phyloP scores from a whole-genome alignment of 805 yeast species.

The Candida namnaoensis region DNA sequence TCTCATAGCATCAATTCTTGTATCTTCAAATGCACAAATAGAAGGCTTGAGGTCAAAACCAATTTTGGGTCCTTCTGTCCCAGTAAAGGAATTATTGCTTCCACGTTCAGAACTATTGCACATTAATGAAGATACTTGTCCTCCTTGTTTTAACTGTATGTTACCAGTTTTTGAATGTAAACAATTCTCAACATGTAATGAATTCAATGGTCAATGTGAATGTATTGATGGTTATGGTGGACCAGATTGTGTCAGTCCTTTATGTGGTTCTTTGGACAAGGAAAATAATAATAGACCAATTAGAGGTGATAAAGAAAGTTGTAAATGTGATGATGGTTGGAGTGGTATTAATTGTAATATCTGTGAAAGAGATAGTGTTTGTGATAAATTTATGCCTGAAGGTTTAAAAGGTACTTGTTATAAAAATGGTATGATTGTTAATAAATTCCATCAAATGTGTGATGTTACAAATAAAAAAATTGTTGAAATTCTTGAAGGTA shows the following conservation, averaged over 20 bases:
- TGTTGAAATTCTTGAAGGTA: conserved; percentile 68
- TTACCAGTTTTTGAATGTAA: conserved; percentile 84
- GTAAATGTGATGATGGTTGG: conserved; percentile 86
- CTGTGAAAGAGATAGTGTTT: conserved; percentile 64
- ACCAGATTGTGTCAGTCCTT: conserved; percentile 79
- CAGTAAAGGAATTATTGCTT: neutral
- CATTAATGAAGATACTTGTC: conserved; percentile 41
- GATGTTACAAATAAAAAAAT: conserved; percentile 89
- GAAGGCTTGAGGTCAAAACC: too few relatives aligned
- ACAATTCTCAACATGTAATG: conserved; percentile 85
- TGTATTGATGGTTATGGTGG: conserved; percentile 94
- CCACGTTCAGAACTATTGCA: neutral
- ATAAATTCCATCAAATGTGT: conserved; percentile 82
- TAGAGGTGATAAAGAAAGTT: conserved; percentile 38
- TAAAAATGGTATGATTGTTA: conserved; percentile 73
- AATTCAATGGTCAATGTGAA: conserved; percentile 84
- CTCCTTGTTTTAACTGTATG: conserved; percentile 94
- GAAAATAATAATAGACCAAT: conserved; percentile 57
- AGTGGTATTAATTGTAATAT: conserved; percentile 88
- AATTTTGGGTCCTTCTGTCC: neutral
- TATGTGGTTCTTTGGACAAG: conserved; percentile 73
- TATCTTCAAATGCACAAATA: too few relatives aligned
- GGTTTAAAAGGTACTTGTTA: conserved; percentile 85
- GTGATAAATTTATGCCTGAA: conserved; percentile 85
- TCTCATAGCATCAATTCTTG: too few relatives aligned